phyloP scores from a whole-genome alignment of 148 eudicot species.

The Rhododendron griersonianum region DNA sequence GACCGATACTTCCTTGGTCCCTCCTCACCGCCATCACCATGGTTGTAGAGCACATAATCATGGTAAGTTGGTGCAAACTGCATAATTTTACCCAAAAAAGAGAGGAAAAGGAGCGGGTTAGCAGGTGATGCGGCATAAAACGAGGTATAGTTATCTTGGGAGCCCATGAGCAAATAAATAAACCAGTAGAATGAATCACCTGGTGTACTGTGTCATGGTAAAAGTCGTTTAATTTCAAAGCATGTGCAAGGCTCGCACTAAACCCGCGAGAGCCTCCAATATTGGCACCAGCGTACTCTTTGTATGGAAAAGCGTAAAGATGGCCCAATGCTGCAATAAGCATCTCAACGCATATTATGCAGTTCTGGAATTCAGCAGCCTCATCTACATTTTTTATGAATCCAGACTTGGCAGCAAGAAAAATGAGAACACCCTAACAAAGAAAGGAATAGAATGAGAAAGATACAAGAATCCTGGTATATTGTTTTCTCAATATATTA shows the following conservation, averaged over 20 bases:
- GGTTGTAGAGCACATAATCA: conserved; percentile 93
- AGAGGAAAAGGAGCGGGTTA: neutral
- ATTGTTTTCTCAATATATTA: neutral
- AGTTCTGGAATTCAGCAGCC: conserved; percentile 89
- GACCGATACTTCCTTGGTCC: conserved; percentile 74
- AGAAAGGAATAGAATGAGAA: conserved; percentile 2
- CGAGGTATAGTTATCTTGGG: neutral
- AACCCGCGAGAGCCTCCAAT: conserved; percentile 70
- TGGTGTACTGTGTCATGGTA: conserved; percentile 98
- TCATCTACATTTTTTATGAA: conserved; percentile 67
- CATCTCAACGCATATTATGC: conserved; percentile 93
- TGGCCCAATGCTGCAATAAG: conserved; percentile 94
- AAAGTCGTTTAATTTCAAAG: conserved; percentile 82
- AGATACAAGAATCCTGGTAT: neutral
- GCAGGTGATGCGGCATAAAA: neutral
- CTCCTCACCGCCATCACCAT: conserved; percentile 77
- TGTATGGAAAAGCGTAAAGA: conserved; percentile 93
- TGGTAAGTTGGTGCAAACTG: conserved; percentile 99
- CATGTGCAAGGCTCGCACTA: conserved; percentile 83
- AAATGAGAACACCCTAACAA: conserved; percentile 82
- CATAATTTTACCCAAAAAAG: neutral
- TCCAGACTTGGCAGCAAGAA: conserved; percentile 87
- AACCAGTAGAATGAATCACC: conserved; percentile 27
- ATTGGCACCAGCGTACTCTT: conserved; percentile 95
- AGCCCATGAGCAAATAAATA: neutral